Evolutionary conservation across 257 asterid genomes (phyloP), one percentile per base, ranked within the genome.

Genomic region (Echium plantagineum): DNA sequence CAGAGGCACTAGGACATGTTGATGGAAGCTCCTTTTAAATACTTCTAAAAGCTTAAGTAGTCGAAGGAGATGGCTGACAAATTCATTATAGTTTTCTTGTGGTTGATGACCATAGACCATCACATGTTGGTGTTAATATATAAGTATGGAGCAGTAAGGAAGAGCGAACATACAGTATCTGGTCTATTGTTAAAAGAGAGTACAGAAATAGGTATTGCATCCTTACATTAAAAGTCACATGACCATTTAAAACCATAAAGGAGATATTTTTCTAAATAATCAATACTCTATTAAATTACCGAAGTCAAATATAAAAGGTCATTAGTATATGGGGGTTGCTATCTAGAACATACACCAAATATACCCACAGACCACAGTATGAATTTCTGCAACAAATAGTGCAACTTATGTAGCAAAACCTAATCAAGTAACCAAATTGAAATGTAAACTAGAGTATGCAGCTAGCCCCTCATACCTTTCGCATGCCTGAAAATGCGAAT

Each of bases 401-500:
- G 17, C 15, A 12, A 42, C 16, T 42, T 42, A 42, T 42, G 4
- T 42, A 42, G 49, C n/a, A 48, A 1, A 13, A 52, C 24, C 46
- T 1, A 21, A 21, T 3, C 32, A 24, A 49, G 9, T 20, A 26
- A 21, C 15, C 17, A 56, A 47, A 47, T 13, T 15, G 17, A 28
- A 21, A 32, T 26, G n/a, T 55, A 57, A 26, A 15, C 18, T 21
- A 28, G 53, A 47, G 26, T 13, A 22, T 56, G n/a, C 16, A 16
- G 46, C 19, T 24, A 35, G 47, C 42, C 19, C 15, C 12, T 19
- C 26, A 48, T 80, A 86, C 99, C 99, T 83, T 89, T 89, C 48
- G 91, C 69, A 57, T 86, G 94, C 71, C 76, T 82, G 47, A 84
- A 75, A 60, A 75, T 74, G 5, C 91, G 99, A 67, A 57, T 52